phyloP scores from a whole-genome alignment of 768 basidiomycete species.

The Botryobasidium botryosum region DNA sequence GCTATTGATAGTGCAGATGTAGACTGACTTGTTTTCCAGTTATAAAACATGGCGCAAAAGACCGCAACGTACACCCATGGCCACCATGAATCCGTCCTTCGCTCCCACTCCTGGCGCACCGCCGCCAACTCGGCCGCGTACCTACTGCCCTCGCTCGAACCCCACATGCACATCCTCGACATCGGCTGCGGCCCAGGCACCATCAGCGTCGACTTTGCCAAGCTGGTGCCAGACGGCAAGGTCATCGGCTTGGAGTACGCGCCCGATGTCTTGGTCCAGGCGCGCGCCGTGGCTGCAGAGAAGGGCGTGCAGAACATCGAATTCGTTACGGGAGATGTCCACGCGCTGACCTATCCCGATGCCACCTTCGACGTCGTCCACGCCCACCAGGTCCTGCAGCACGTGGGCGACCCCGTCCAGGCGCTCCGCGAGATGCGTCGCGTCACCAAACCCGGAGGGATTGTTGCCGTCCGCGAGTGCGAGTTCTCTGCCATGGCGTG shows the following conservation, averaged over 20 bases:
- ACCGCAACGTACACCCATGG: too few species aligned
- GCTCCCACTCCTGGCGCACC: too few species aligned
- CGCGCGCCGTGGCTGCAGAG: constrained; percentile 18
- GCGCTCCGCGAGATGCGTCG: constrained; percentile 32
- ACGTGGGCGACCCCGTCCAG: constrained; percentile 26
- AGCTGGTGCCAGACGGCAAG: too few species aligned
- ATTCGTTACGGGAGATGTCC: too few species aligned
- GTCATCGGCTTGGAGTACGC: constrained; percentile 29
- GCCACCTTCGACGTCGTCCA: constrained; percentile 32
- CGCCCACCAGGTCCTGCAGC: constrained; percentile 34
- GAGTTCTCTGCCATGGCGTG: constrained; percentile 23
- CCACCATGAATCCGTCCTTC: too few species aligned
- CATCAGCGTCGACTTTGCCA: constrained; percentile 30
- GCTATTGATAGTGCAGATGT: too few species aligned
- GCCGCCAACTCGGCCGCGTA: too few species aligned
- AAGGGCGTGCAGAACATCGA: constrained; percentile 17
- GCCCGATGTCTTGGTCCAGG: constrained; percentile 22
- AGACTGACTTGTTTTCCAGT: too few species aligned
- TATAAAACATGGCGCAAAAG: too few species aligned
- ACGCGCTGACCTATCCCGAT: constrained; percentile 26
- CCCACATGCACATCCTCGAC: constrained; percentile 29
- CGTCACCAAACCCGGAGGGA: constrained; percentile 29
- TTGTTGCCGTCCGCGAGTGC: constrained; percentile 30
- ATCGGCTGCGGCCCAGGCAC: constrained; percentile 37
- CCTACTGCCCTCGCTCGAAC: constrained; percentile 21